Percentiles rank a stretch among this genome's conserved stretches.
phyloP scores from a whole-genome alignment of 2,329 filamentous ascomycete genomes.

The Juglanconis oblonga region DNA sequence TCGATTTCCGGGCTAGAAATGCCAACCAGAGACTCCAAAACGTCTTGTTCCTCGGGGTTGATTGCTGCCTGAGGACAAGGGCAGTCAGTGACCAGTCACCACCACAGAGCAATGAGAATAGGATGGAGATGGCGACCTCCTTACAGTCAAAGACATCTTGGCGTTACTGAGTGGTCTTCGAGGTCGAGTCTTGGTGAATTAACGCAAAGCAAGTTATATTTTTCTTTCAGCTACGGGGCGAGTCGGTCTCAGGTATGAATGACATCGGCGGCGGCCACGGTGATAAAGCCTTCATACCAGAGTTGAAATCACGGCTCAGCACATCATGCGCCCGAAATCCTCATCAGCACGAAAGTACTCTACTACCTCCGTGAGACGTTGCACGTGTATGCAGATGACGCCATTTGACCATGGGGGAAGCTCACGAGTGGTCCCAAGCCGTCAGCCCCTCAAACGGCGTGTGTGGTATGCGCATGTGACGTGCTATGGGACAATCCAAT shows the following conservation, averaged over 20 bases:
- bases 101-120: no score
- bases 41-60: background rate
- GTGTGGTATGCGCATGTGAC: background rate
- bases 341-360: background rate
- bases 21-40: background rate
- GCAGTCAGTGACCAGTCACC: background rate
- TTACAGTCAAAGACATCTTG: background rate
- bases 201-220: background rate
- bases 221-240: no score
- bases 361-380: background rate
- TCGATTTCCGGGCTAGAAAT: background rate
- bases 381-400: background rate
- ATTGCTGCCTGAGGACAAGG: background rate
- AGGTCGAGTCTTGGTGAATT: background rate
- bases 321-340: background rate
- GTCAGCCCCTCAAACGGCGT: background rate
- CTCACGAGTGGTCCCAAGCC: background rate
- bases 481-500: background rate
- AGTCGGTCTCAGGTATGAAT: no score
- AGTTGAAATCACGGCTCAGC: no score
- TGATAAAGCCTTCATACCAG: no score
- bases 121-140: background rate
- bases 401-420: constrained; percentile 1
- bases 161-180: no score
- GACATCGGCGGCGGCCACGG: no score